Percentiles rank a stretch among this genome's conserved stretches.
Conservation (phyloP, 352 stramenopile genomes). For the Phytophthora uliginosa region DNA sequence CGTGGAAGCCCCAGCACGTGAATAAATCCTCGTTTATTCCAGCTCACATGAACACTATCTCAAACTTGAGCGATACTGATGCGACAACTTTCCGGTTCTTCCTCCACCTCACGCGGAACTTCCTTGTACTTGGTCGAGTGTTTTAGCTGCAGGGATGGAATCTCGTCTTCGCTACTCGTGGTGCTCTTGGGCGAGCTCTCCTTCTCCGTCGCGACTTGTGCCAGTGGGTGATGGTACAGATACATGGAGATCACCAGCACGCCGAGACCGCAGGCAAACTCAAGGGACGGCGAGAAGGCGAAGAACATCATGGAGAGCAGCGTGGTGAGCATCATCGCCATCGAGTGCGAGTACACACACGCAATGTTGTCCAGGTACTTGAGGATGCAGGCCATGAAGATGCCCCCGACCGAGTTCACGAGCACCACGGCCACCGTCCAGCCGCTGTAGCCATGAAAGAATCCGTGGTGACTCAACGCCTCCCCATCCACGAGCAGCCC, state of each 20-base stretch:
- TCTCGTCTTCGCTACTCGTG: conserved; percentile 26
- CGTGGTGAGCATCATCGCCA: conserved; percentile 92
- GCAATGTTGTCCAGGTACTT: conserved; percentile 93
- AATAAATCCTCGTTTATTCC: not conserved
- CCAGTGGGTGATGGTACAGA: conserved; percentile 79
- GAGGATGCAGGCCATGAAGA: conserved; percentile 87
- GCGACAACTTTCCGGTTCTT: not conserved
- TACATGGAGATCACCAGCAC: conserved; percentile 90
- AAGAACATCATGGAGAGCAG: conserved; percentile 90
- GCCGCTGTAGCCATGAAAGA: conserved; percentile 83
- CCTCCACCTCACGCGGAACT: conserved; percentile 4
- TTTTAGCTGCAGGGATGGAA: conserved; percentile 21
- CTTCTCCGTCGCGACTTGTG: conserved; percentile 16
- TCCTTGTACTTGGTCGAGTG: conserved; percentile 24
- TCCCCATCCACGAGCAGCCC: conserved; percentile 53
- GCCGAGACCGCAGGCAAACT: conserved; percentile 83
- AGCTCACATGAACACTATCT: not conserved
- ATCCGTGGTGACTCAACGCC: conserved; percentile 35
- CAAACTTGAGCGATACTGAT: conserved; percentile 11
- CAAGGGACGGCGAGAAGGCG: conserved; percentile 80
- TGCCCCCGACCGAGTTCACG: conserved; percentile 80
- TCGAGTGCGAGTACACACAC: conserved; percentile 84
- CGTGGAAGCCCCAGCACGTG: not conserved
- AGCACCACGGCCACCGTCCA: conserved; percentile 80
- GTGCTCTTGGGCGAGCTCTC: conserved; percentile 14